These are phyloP conservation scores for Atkinsonella hypoxylon DNA, from an alignment of 2,329 filamentous ascomycete genomes.

Conservation along the genomic window DNA sequence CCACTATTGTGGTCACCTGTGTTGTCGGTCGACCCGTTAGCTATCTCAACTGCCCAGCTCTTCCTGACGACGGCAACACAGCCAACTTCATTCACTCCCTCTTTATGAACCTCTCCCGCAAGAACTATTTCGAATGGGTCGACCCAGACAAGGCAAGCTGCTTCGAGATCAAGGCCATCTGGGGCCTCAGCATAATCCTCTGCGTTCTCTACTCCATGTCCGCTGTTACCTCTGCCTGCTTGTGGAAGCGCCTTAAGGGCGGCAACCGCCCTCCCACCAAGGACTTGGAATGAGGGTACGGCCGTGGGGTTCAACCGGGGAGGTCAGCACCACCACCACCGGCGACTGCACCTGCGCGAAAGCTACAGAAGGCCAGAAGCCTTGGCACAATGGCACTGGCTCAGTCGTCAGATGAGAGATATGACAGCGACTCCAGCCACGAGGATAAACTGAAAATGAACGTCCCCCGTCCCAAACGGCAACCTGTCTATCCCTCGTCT, in stretches of 20 bases:
- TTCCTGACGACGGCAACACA: conserved; percentile 30
- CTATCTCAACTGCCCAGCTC: conserved; percentile 56
- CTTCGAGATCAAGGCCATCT: conserved; percentile 74
- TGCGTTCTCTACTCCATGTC: conserved; percentile 60
- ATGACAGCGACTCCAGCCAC: conserved; percentile 20
- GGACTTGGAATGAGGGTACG: conserved; percentile 39
- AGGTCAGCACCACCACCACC: background rate
- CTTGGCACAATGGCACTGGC: conserved; percentile 27
- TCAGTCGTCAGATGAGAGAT: conserved; percentile 16
- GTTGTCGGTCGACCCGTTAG: conserved; percentile 71
- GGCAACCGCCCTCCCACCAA: conserved; percentile 24
- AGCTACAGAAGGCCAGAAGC: conserved; percentile 18
- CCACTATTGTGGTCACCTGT: conserved; percentile 65
- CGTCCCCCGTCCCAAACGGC: conserved; percentile 8
- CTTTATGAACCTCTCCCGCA: conserved; percentile 25
- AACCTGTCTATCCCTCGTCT: conserved; percentile 15
- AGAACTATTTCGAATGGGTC: conserved; percentile 31
- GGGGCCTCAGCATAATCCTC: conserved; percentile 73
- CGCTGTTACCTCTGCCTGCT: conserved; percentile 41
- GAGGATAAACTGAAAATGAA: conserved; percentile 18
- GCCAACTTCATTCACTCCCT: conserved; percentile 33
- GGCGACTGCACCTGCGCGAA: conserved; percentile 7
- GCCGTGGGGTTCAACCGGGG: conserved; percentile 26
- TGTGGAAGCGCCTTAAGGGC: conserved; percentile 49
- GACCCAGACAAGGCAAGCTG: conserved; percentile 52